Evolutionary conservation across 805 yeast genomes (phyloP).

Genomic region (Isabelozyma gotoi): DNA sequence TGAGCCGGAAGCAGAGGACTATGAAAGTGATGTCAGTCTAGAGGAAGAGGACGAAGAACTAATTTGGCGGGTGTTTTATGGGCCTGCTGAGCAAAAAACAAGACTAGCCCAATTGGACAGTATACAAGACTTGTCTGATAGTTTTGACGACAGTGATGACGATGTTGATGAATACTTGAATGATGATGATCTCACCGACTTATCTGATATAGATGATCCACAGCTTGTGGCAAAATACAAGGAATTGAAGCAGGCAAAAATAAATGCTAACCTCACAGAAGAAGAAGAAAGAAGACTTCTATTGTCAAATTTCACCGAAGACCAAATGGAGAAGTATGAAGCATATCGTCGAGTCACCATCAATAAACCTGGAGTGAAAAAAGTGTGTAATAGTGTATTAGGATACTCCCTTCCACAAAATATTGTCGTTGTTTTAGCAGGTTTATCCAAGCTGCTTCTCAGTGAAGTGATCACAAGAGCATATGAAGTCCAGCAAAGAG

Average conservation of each 20-base stretch:
- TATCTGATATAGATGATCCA: slow-evolving; percentile 35
- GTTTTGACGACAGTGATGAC: slow-evolving; percentile 11
- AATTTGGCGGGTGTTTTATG: slow-evolving; percentile 42
- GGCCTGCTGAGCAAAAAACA: slow-evolving; percentile 16
- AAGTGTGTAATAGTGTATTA: slow-evolving; percentile 72
- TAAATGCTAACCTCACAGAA: slow-evolving; percentile 28
- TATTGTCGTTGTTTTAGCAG: slow-evolving; percentile 78
- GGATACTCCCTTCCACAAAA: slow-evolving; percentile 80
- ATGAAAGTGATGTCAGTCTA: slow-evolving; percentile 36
- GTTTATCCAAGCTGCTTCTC: slow-evolving; percentile 84
- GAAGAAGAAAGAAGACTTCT: slow-evolving; percentile 63
- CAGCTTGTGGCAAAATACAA: slow-evolving; percentile 30
- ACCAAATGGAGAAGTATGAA: slow-evolving; percentile 85
- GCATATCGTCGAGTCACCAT: slow-evolving; percentile 72
- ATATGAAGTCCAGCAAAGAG: slow-evolving; percentile 62
- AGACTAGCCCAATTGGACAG: slow-evolving; percentile 1
- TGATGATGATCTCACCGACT: slow-evolving; percentile 22
- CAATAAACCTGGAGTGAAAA: slow-evolving; percentile 70
- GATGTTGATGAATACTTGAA: slow-evolving; percentile 18
- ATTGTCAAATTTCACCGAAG: slow-evolving; percentile 71
- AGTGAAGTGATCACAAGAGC: slow-evolving; percentile 89
- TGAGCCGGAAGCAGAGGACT: slow-evolving; percentile 4
- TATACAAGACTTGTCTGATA: slow-evolving; percentile 4
- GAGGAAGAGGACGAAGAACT: slow-evolving; percentile 48
- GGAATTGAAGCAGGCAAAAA: slow-evolving; percentile 30